A percentile compares a stretch with the other conserved stretches of the same genome.
Conservation (phyloP, 371 early-diverging fungal species). For the Ecytonucleospora hepatopenaei region DNA sequence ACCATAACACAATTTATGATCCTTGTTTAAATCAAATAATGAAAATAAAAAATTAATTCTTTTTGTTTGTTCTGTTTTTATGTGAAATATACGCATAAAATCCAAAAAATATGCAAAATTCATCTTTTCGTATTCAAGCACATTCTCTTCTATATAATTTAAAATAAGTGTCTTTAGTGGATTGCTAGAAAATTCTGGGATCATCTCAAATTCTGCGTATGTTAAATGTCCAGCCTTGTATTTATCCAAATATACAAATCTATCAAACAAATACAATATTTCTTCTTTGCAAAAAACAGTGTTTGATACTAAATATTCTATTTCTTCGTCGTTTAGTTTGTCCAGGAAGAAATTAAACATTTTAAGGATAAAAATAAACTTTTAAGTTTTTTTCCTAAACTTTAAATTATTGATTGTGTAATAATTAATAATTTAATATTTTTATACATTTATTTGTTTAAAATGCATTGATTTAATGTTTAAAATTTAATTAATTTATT, state of each 20-base stretch:
- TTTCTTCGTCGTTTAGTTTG: conserved; percentile 44
- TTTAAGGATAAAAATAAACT: neutral
- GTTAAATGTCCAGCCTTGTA: conserved; percentile 32
- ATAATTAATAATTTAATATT: no score
- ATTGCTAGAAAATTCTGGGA: conserved; percentile 50
- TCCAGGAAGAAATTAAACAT: conserved; percentile 34
- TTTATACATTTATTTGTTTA: no score
- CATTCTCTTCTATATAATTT: conserved; percentile 33
- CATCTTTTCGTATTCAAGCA: conserved; percentile 39
- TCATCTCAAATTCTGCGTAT: conserved; percentile 41
- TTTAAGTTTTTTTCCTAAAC: neutral
- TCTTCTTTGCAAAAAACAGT: conserved; percentile 38
- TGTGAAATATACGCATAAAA: conserved; percentile 37
- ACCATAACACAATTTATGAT: conserved; percentile 33
- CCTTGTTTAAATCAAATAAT: conserved; percentile 44
- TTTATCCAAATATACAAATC: conserved; percentile 45
- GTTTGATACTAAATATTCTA: conserved; percentile 33
- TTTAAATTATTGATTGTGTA: no score
- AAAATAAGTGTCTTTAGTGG: conserved; percentile 45
- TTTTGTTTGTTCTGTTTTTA: conserved; percentile 18
- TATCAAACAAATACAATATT: conserved; percentile 42
- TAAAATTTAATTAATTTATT: no score
- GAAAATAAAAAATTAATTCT: conserved; percentile 46
- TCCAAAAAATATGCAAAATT: conserved; percentile 47
- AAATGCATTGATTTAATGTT: no score